Evolutionary conservation across 495 filamentous ascomycete genomes (phyloP).

Genomic region (Oleoguttula mirabilis): DNA sequence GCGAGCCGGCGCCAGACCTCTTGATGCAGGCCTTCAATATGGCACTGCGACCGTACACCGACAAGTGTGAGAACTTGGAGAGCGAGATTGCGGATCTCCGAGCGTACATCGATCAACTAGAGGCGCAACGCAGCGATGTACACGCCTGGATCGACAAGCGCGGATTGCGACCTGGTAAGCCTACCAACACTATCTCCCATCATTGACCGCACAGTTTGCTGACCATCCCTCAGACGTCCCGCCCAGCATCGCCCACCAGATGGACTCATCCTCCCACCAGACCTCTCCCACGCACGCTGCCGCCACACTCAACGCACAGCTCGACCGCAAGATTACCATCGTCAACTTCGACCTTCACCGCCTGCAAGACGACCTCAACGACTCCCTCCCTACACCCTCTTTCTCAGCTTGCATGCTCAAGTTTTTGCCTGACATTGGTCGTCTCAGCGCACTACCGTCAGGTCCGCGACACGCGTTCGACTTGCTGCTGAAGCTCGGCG

Average conservation of each 20-base stretch:
- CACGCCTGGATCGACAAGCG: slow-evolving; percentile 42
- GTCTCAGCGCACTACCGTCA: slow-evolving; percentile 32
- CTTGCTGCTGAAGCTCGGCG: slow-evolving; percentile 40
- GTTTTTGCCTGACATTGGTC: slow-evolving; percentile 37
- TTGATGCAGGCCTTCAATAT: slow-evolving; percentile 40
- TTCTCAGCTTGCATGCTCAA: slow-evolving; percentile 38
- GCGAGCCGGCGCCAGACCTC: slow-evolving; percentile 34
- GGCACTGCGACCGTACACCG: slow-evolving; percentile 35
- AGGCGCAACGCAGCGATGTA: slow-evolving; percentile 37
- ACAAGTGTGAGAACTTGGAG: slow-evolving; percentile 37
- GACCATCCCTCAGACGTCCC: slow-evolving; percentile 40
- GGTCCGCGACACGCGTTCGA: slow-evolving; percentile 38
- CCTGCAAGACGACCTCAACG: slow-evolving; percentile 40
- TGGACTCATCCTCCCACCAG: slow-evolving; percentile 33
- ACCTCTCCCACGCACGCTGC: slow-evolving; percentile 25
- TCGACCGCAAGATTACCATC: slow-evolving; percentile 44
- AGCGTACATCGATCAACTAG: slow-evolving; percentile 33
- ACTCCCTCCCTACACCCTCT: slow-evolving; percentile 31
- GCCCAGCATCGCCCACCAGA: slow-evolving; percentile 36
- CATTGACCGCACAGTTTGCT: neutral
- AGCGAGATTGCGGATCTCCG: slow-evolving; percentile 34
- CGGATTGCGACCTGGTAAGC: slow-evolving; percentile 38
- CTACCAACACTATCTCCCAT: neutral
- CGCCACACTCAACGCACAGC: slow-evolving; percentile 37
- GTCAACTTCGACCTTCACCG: slow-evolving; percentile 44